These are phyloP conservation scores for Gonapodya prolifera DNA, from an alignment of 192 early-diverging fungal species.

Conservation along the genomic window DNA sequence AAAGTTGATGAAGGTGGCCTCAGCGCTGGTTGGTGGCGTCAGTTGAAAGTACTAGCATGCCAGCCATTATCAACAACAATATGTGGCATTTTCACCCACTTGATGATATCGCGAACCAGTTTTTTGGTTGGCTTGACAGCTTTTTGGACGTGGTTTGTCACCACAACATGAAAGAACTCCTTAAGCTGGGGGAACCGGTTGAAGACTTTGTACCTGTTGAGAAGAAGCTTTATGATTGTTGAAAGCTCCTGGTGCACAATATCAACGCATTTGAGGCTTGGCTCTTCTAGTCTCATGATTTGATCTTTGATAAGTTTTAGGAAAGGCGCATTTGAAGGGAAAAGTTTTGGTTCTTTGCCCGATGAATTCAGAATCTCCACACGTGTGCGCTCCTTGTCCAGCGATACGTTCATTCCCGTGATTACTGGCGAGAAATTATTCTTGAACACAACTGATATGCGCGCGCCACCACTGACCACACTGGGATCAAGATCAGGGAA, in stretches of 20 bases:
- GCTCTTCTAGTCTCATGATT: conserved; percentile 97
- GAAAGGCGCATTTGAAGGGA: conserved; percentile 95
- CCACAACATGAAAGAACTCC: conserved; percentile 85
- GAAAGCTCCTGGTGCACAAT: conserved; percentile 98
- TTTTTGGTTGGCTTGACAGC: conserved; percentile 83
- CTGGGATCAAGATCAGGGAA: conserved; percentile 85
- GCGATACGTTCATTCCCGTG: conserved; percentile 95
- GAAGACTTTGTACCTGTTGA: conserved; percentile 80
- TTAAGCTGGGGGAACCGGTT: conserved; percentile 91
- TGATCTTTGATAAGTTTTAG: conserved; percentile 98
- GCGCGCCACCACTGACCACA: conserved; percentile 94
- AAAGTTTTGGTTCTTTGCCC: conserved; percentile 93
- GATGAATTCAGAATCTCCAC: conserved; percentile 97
- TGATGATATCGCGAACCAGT: conserved; percentile 81
- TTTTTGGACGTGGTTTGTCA: conserved; percentile 88
- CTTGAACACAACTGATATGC: conserved; percentile 98
- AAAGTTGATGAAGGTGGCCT: conserved; percentile 95
- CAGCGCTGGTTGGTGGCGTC: conserved; percentile 44
- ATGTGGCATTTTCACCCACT: conserved; percentile 28
- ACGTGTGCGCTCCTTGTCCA: conserved; percentile 96
- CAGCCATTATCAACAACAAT: neutral
- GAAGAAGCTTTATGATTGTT: conserved; percentile 80
- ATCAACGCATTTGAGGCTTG: conserved; percentile 84
- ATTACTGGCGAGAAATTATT: conserved; percentile 86
- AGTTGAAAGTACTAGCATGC: neutral